phyloP scores from a whole-genome alignment of 1,284 basidiomycete species.

The Sanghuangporus baumii region DNA sequence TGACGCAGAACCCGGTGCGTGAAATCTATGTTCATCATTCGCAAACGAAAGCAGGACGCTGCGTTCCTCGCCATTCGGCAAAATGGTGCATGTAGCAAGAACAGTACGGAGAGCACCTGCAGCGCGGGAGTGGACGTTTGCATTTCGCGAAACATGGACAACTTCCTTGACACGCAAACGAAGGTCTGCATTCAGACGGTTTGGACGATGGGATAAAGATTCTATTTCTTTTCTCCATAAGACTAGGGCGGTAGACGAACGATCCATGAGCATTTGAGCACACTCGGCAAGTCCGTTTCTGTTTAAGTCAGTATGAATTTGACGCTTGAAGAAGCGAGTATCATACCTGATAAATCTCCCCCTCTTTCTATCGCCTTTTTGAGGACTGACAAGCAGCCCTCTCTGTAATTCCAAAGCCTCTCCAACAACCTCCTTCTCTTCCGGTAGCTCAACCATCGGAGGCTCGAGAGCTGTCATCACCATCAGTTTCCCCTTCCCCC shows the following conservation, averaged over 20 bases:
- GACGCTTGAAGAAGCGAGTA: neutral
- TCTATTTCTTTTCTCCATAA: constrained; percentile 47
- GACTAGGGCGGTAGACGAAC: constrained; percentile 35
- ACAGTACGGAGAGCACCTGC: constrained; percentile 8
- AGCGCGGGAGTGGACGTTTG: constrained; percentile 3
- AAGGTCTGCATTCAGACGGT: constrained; percentile 28
- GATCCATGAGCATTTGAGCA: constrained; percentile 35
- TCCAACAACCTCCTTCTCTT: neutral
- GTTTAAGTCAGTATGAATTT: neutral
- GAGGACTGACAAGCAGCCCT: constrained; percentile 39
- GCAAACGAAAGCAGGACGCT: constrained; percentile 27
- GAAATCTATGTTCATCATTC: constrained; percentile 16
- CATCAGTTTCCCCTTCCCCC: neutral
- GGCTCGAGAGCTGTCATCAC: constrained; percentile 8
- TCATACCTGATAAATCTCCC: constrained; percentile 31
- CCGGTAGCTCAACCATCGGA: neutral
- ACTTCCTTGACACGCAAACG: constrained; percentile 31
- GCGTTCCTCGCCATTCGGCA: constrained; percentile 23
- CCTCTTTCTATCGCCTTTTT: constrained; percentile 34
- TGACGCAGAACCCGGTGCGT: constrained; percentile 19
- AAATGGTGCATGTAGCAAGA: constrained; percentile 1
- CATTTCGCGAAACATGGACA: constrained; percentile 22
- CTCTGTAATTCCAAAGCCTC: constrained; percentile 27
- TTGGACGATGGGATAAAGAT: constrained; percentile 17
- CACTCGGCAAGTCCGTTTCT: constrained; percentile 48